Base-by-base conservation (phyloP, 371 early-diverging fungal genomes). In the Syncephalastrum monosporum region DNA sequence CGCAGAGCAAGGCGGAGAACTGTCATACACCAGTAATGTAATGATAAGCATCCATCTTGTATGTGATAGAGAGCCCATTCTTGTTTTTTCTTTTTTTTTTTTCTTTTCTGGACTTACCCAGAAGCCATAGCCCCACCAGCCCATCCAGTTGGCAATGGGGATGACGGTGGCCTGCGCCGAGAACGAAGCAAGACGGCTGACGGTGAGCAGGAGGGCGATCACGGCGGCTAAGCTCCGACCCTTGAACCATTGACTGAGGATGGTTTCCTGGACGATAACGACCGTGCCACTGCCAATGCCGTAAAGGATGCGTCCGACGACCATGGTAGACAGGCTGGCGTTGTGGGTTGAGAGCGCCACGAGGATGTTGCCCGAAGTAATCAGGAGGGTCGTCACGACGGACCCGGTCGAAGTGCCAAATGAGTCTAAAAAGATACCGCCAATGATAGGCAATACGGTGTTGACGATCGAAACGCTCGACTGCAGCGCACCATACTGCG, bases 231-330 rank as follows among this genome's bases (percentile, higher is more conserved):
- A 65, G 5, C 85, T 82, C 23, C 83, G 74, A 46, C 88, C 87
- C 25, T 67, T 74, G 61, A 89, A 89, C 89, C 89, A 89, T 65
- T 87, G 85, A 51, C 83, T 83, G 3, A 89, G 66, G 14, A 89
- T 88, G 10, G 88, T 84, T 56, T 85, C 83, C 68, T 89, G 89
- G 5, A 86, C 84, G 25, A 83, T 87, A 1, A 84, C 81, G 19
- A 89, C 81, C 0, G 87, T 81, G 5, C 88, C 88, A 50, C 86
- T 85, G 5, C 89, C 89, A 8, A 89, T 79, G 29, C 89, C 89
- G 57, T 87, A 89, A 29, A 89, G 60, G 12, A 88, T 66, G 38
- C 87, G 82, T n/a, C 88, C 88, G 0, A 69, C 16, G 4, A 88
- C 82, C 89, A 89, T 88, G 51, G 74, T 68, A 23, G 70, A 61